Base-by-base conservation (phyloP, 441 rosid species). In the Adansonia madagascariensis region DNA sequence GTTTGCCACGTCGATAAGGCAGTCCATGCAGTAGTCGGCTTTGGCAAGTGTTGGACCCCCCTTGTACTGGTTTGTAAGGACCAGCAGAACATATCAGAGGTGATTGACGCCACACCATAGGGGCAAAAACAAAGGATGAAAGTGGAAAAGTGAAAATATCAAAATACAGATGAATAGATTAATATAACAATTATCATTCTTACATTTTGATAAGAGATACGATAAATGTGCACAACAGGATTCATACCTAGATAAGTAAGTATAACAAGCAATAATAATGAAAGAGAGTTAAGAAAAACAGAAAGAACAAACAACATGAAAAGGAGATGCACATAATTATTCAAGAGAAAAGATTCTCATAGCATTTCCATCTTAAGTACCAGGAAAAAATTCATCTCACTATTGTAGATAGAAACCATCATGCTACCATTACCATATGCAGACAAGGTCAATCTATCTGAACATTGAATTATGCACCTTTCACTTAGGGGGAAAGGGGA, bases 41-140 rank as follows among this genome's bases (percentile, higher is more conserved):
- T 90, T 91, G 80, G 89, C 83, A 73, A 96, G 78, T 80, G 79
- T 77, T 75, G 99, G 98, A 55, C 97, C 98, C 76, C 97, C 97
- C 73, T 82, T 84, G 88, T 84, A 90, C 99, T 96, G 86, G 73
- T 74, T 14, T 57, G 75, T 59, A 82, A 55, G 46, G 63, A 82
- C 68, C 55, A 59, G 44, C 56, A 69, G 57, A 70, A 60, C 22
- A 53, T 70, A 84, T 81, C 75, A 88, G 78, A 15, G 77, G 82
- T 44, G 24, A 56, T 63, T 65, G 14, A 72, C 77, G 57, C 27
- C 76, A 59, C 24, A 75, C 6, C 68, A 53, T 4, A 47, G 18
- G 55, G 76, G 50, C 59, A 74, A 76, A 50, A 76, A 50, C 27
- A 80, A 43, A 62, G 70, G 75, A 41, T 57, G 20, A 11, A 41